A percentile compares a stretch with the other conserved stretches of the same genome.
phyloP scores from a whole-genome alignment of 371 early-diverging fungal genomes.

The Saksenaea vasiformis region DNA sequence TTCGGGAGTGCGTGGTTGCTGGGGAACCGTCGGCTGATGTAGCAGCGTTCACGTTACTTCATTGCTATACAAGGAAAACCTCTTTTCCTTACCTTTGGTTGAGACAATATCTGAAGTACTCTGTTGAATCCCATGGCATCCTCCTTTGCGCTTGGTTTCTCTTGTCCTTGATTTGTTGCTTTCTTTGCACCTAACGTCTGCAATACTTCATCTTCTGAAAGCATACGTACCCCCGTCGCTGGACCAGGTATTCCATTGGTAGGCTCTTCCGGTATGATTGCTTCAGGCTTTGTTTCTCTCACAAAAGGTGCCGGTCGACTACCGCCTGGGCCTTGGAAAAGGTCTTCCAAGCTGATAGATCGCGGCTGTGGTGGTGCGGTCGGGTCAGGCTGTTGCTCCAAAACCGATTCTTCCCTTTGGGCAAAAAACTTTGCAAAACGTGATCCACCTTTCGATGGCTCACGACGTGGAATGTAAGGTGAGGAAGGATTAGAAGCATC shows the following conservation, averaged over 20 bases:
- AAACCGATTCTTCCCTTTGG: conserved; percentile 38
- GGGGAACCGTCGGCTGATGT: neutral
- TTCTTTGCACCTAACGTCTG: conserved; percentile 51
- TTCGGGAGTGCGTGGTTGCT: neutral
- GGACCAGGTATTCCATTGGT: conserved; percentile 5
- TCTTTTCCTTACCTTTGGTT: conserved; percentile 37
- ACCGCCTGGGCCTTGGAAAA: conserved; percentile 46
- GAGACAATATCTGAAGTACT: conserved; percentile 62
- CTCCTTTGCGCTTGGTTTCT: conserved; percentile 27
- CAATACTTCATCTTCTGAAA: conserved; percentile 64
- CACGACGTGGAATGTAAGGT: conserved; percentile 24
- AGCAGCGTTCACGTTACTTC: neutral
- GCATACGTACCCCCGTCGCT: conserved; percentile 37
- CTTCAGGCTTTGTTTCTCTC: neutral
- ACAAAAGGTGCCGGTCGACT: neutral
- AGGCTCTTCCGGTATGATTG: neutral
- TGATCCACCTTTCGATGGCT: conserved; percentile 44
- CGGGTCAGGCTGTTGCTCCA: conserved; percentile 11
- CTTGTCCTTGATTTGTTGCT: conserved; percentile 15
- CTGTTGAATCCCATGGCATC: conserved; percentile 63
- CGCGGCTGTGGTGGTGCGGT: conserved; percentile 22
- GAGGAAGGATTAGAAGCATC: conserved; percentile 4
- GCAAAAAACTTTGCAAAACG: conserved; percentile 70
- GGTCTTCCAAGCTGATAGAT: conserved; percentile 53
- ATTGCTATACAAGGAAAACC: too few relatives aligned